These are phyloP conservation scores for Priceomyces carsonii DNA, from an alignment of 805 yeast genomes.

Conservation along the genomic window DNA sequence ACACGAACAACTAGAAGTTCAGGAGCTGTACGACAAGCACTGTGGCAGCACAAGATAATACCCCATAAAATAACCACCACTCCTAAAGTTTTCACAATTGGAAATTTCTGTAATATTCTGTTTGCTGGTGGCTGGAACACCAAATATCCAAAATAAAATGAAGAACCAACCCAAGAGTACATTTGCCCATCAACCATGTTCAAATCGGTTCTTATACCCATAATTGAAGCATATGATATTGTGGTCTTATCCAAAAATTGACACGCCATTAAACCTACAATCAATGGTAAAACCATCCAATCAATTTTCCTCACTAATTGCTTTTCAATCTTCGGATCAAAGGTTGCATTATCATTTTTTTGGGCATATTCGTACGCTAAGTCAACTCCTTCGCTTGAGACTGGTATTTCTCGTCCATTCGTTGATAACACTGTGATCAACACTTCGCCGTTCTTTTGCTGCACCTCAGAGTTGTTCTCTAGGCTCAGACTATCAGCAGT, in stretches of 20 bases:
- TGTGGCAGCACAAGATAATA: slow-evolving; percentile 47
- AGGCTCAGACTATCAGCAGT: no score
- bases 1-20: slow-evolving; percentile 41
- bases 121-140: slow-evolving; percentile 53
- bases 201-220: slow-evolving; percentile 39
- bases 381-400: no score
- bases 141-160: slow-evolving; percentile 58
- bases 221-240: slow-evolving; percentile 38
- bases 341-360: no score
- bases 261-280: slow-evolving; percentile 23
- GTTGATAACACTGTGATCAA: no score
- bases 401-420: no score
- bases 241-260: slow-evolving; percentile 41
- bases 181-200: slow-evolving; percentile 32
- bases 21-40: slow-evolving; percentile 46
- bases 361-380: no score
- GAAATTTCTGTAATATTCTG: slow-evolving; percentile 52
- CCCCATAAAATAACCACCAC: slow-evolving; percentile 63
- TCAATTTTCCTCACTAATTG: slow-evolving; percentile 21
- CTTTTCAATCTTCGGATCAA: no score
- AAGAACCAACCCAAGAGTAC: slow-evolving; percentile 39
- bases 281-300: slow-evolving; percentile 24
- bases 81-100: slow-evolving; percentile 53
- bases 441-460: no score
- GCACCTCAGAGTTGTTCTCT: no score